phyloP scores from a whole-genome alignment of 1,139 yeast genomes.

The Geotrichum restrictum region DNA sequence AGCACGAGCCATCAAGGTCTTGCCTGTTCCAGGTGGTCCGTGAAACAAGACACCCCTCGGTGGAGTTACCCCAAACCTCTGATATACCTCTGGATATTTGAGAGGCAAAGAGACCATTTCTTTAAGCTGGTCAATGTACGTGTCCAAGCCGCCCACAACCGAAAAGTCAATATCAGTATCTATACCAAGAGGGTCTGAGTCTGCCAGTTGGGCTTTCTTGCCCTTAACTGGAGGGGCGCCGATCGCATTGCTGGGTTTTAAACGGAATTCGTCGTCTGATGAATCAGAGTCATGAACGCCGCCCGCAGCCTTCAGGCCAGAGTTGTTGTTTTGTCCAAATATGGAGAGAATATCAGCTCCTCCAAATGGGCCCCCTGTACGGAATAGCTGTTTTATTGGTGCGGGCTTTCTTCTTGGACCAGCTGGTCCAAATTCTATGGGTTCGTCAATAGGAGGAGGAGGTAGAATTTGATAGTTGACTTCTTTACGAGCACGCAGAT shows the following conservation, averaged over 20 bases:
- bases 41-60: slow-evolving; percentile 97
- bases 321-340: slow-evolving; percentile 70
- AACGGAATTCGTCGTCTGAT: slow-evolving; percentile 52
- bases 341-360: slow-evolving; percentile 89
- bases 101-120: slow-evolving; percentile 96
- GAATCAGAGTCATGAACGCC: slow-evolving; percentile 60
- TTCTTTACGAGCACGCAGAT: slow-evolving; percentile 70
- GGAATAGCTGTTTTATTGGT: slow-evolving; percentile 31
- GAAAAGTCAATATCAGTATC: slow-evolving; percentile 89
- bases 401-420: slow-evolving; percentile 31
- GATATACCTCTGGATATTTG: slow-evolving; percentile 88
- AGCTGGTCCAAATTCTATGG: slow-evolving; percentile 29
- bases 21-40: slow-evolving; percentile 99
- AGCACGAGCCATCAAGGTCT: slow-evolving; percentile 96
- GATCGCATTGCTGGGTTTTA: slow-evolving; percentile 32
- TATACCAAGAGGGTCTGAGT: slow-evolving; percentile 90
- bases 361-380: slow-evolving; percentile 38
- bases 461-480: slow-evolving; percentile 87
- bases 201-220: slow-evolving; percentile 68
- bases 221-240: slow-evolving; percentile 44
- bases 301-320: slow-evolving; percentile 46
- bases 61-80: slow-evolving; percentile 86
- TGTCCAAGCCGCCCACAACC: slow-evolving; percentile 88
- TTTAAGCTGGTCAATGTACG: slow-evolving; percentile 83
- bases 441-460: slow-evolving; percentile 53